These are phyloP conservation scores for Xylaria longipes DNA, from an alignment of 495 filamentous ascomycete genomes.

Conservation along the genomic window DNA sequence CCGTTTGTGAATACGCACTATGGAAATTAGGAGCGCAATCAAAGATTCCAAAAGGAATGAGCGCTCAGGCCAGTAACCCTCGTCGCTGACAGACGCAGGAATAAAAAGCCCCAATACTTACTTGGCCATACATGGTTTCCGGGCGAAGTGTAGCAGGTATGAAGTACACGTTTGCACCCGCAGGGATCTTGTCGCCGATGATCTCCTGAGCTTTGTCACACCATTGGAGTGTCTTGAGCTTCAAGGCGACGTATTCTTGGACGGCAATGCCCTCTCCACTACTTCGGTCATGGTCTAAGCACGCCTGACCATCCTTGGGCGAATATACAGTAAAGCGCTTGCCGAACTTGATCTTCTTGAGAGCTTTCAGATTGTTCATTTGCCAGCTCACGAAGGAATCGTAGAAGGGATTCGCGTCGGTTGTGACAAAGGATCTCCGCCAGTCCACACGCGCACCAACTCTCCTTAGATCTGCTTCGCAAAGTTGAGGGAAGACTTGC, in stretches of 20 bases:
- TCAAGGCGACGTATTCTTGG: conserved; percentile 92
- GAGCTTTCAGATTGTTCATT: conserved; percentile 89
- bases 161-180: conserved; percentile 82
- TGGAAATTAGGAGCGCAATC: neutral
- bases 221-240: conserved; percentile 90
- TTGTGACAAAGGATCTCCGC: conserved; percentile 90
- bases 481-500: conserved; percentile 83
- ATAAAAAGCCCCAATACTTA: neutral
- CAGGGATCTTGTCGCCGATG: conserved; percentile 79
- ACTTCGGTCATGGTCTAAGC: conserved; percentile 95
- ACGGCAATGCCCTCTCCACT: conserved; percentile 89
- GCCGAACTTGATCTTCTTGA: conserved; percentile 93
- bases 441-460: conserved; percentile 90
- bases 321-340: conserved; percentile 95
- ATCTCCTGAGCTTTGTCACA: conserved; percentile 69
- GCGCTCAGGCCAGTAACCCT: neutral
- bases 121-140: conserved; percentile 97
- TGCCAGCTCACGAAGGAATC: conserved; percentile 97
- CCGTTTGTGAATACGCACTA: neutral
- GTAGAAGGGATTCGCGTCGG: conserved; percentile 96
- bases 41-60: neutral
- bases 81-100: neutral
- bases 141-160: conserved; percentile 90
- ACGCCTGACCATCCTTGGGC: conserved; percentile 95
- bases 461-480: conserved; percentile 79